These are phyloP conservation scores for Coleophoma crateriformis DNA, from an alignment of 2,329 filamentous ascomycete species.

Conservation along the genomic window DNA sequence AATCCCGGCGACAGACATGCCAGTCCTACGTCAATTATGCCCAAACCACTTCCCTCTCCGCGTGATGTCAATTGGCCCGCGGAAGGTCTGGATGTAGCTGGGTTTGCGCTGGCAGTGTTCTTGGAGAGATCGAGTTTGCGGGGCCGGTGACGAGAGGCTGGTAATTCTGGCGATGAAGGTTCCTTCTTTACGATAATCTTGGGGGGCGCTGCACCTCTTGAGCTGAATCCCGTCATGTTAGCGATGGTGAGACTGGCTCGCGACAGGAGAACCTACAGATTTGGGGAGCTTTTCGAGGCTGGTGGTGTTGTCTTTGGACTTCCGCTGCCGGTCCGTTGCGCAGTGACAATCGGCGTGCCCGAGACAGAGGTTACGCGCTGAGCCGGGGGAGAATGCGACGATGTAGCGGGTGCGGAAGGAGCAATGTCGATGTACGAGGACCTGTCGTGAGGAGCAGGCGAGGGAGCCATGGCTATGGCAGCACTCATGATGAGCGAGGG, in stretches of 20 bases:
- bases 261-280: constrained; percentile 43
- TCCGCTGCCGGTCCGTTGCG: constrained; percentile 45
- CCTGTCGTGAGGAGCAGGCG: constrained; percentile 61
- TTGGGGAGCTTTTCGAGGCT: constrained; percentile 49
- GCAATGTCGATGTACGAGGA: constrained; percentile 48
- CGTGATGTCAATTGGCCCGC: constrained; percentile 66
- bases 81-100: constrained; percentile 63
- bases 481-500: constrained; percentile 51
- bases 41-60: constrained; percentile 60
- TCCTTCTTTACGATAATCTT: constrained; percentile 98
- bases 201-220: constrained; percentile 58
- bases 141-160: constrained; percentile 67
- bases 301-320: constrained; percentile 43
- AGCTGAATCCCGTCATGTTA: constrained; percentile 30
- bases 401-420: constrained; percentile 27
- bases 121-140: constrained; percentile 74
- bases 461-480: constrained; percentile 63
- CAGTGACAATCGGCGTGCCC: constrained; percentile 36
- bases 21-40: constrained; percentile 87
- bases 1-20: constrained; percentile 95
- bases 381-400: constrained; percentile 23
- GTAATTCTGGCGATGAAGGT: constrained; percentile 77
- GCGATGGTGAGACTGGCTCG: not conserved
- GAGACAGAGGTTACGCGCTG: constrained; percentile 22
- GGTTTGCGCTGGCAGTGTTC: constrained; percentile 42